These are phyloP conservation scores for Dendrocalamus latiflorus DNA, from an alignment of 202 grass and related monocot species.

Conservation along the genomic window DNA sequence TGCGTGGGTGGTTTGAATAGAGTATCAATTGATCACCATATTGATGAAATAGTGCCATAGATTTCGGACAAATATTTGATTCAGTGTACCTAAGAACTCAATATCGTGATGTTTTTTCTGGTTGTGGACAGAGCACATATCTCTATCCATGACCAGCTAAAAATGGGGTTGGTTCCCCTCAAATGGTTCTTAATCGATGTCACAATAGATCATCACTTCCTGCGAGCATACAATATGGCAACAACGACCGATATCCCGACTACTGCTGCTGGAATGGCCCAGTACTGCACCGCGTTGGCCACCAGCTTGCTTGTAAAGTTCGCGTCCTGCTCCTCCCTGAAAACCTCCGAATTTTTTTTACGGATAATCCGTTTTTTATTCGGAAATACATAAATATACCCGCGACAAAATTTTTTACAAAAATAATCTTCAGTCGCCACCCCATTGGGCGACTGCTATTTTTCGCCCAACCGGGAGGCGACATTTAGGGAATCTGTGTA, in stretches of 20 bases:
- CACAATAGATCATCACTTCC: slow-evolving; percentile 36
- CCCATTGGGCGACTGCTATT: too few relatives aligned
- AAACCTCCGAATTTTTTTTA: too few relatives aligned
- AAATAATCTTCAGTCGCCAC: too few relatives aligned
- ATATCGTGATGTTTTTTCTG: not conserved
- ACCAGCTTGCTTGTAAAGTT: slow-evolving; percentile 43
- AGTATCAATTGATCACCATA: not conserved
- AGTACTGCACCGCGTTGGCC: slow-evolving; percentile 27
- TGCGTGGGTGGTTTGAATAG: not conserved
- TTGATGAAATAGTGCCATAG: slow-evolving; percentile 13
- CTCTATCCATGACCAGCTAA: slow-evolving; percentile 14
- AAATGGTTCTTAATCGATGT: slow-evolving; percentile 2
- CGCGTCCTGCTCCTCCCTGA: slow-evolving; percentile 39
- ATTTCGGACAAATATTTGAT: slow-evolving; percentile 18
- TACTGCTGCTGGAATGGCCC: slow-evolving; percentile 42
- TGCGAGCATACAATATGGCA: slow-evolving; percentile 49
- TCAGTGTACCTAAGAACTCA: slow-evolving; percentile 17
- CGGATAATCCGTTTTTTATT: too few relatives aligned
- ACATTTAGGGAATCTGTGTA: too few relatives aligned
- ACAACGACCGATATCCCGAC: slow-evolving; percentile 47
- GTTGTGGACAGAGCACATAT: slow-evolving; percentile 21
- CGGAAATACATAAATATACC: too few relatives aligned
- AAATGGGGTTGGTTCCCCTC: slow-evolving; percentile 15
- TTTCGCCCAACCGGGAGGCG: too few relatives aligned
- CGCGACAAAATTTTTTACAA: too few relatives aligned